These are phyloP conservation scores for Collybia nuda DNA, from an alignment of 768 basidiomycete species.

Conservation along the genomic window DNA sequence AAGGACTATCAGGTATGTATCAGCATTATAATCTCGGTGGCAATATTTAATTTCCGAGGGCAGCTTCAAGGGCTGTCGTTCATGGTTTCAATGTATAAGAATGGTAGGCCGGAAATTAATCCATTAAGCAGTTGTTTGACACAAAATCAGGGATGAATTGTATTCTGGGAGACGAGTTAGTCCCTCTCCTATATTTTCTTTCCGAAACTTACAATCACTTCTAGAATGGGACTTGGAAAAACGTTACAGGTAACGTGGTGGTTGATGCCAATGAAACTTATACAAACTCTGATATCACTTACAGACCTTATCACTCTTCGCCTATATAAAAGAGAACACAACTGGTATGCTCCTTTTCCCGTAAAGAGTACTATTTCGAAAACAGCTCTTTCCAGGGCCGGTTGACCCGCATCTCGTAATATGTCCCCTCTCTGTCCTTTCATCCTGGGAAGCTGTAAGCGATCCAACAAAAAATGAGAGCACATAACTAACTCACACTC, in stretches of 20 bases:
- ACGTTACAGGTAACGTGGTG: constrained; percentile 48
- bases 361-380: background rate
- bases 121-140: background rate
- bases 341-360: constrained; percentile 24
- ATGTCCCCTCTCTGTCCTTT: constrained; percentile 69
- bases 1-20: constrained; percentile 67
- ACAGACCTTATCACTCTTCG: constrained; percentile 62
- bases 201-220: background rate
- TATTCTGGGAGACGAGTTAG: constrained; percentile 70
- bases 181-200: constrained; percentile 8
- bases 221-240: constrained; percentile 65
- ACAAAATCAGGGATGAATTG: constrained; percentile 54
- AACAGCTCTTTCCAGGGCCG: constrained; percentile 20
- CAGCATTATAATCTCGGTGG: background rate
- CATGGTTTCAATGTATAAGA: constrained; percentile 65
- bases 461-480: background rate
- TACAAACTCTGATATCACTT: background rate
- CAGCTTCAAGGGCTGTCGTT: constrained; percentile 65
- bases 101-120: constrained; percentile 37
- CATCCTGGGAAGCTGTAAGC: constrained; percentile 54
- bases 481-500: background rate
- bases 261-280: background rate
- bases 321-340: constrained; percentile 59
- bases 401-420: constrained; percentile 68
- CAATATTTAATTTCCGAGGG: background rate